Percentiles rank a stretch among this genome's conserved stretches.
phyloP scores from a whole-genome alignment of 148 eudicot species.

The Polygonum maritimum region DNA sequence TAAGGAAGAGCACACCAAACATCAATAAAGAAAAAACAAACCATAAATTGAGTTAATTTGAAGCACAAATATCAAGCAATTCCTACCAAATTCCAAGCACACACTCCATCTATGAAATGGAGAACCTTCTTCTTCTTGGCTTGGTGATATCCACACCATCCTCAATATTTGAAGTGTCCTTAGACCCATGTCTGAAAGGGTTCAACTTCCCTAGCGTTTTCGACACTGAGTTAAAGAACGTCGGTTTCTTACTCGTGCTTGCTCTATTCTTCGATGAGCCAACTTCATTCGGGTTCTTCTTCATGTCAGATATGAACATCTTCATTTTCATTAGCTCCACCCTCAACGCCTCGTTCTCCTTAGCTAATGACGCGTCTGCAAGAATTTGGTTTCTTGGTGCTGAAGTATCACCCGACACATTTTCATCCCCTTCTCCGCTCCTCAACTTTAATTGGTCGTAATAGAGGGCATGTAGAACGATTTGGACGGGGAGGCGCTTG shows the following conservation, averaged over 20 bases:
- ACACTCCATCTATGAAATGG: slow-evolving; percentile 40
- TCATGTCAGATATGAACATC: slow-evolving; percentile 35
- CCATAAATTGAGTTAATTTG: neutral
- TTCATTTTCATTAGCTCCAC: slow-evolving; percentile 76
- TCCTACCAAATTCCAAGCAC: neutral
- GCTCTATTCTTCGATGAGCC: slow-evolving; percentile 25
- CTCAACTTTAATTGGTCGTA: slow-evolving; percentile 73
- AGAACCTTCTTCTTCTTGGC: slow-evolving; percentile 89
- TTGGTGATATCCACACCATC: slow-evolving; percentile 56
- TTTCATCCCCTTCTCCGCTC: slow-evolving; percentile 35
- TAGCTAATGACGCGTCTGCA: slow-evolving; percentile 53
- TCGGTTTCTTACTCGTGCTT: slow-evolving; percentile 27
- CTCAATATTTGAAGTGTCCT: slow-evolving; percentile 68
- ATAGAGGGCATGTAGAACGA: slow-evolving; percentile 83
- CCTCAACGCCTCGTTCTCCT: slow-evolving; percentile 63
- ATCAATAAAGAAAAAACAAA: neutral
- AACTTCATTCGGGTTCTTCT: slow-evolving; percentile 17
- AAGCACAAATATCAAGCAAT: neutral
- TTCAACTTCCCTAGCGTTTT: slow-evolving; percentile 79
- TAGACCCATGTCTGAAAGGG: slow-evolving; percentile 87
- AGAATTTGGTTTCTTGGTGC: slow-evolving; percentile 41
- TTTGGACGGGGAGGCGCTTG: slow-evolving; percentile 81
- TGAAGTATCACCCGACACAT: slow-evolving; percentile 19
- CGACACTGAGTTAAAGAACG: slow-evolving; percentile 80
- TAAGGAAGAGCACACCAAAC: neutral